Evolutionary conservation across 495 filamentous ascomycete species (phyloP), one percentile per base, ranked within the genome.

Genomic region (Polyplosphaeria fusca): DNA sequence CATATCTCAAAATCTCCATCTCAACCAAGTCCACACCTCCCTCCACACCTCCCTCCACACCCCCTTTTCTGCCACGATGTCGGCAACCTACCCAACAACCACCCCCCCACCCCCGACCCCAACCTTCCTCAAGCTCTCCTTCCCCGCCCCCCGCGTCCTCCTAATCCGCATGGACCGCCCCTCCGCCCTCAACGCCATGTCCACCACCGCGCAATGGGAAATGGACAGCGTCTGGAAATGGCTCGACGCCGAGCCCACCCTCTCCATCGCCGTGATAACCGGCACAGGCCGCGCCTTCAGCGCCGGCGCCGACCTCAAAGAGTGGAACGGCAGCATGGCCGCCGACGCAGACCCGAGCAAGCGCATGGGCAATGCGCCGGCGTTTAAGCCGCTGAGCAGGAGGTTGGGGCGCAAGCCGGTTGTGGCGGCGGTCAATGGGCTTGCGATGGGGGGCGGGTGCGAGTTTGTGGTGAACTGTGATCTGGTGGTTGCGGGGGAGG

Each of bases 391-490:
- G 27, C 37, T 65, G 20, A 46, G 30, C 16, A 40, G 62, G 19
- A 27, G 62, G 12, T n/a, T 42, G 4, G 62, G 62, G 0, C 56
- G 57, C 52, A 65, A 65, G 39, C 62, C 58, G 11, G 41, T 65
- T 3, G 60, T 65, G 18, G 62, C 58, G 5, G 62, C 62, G 2
- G 58, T 65, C 2, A 65, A 65, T 30, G 62, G 62, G n/a, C 46
- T 57, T 1, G 43, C 52, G n/a, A 50, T 55, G 56, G 62, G 62
- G 12, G 62, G 58, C 3, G 62, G 62, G 7, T 32, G n/a, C 9
- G 62, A 65, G 52, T 42, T 62, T 24, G 46, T 42, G 5, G 42
- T 54, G 23, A 65, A 65, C 27, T 61, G 58, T 25, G 62, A 65
- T 53, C 11, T 65, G 7, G 52, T 61, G 5, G 43, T 65, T n/a